Evolutionary conservation across 805 yeast genomes (phyloP), one percentile per base, ranked within the genome.

Genomic region (Zygoascus biomembranicola): DNA sequence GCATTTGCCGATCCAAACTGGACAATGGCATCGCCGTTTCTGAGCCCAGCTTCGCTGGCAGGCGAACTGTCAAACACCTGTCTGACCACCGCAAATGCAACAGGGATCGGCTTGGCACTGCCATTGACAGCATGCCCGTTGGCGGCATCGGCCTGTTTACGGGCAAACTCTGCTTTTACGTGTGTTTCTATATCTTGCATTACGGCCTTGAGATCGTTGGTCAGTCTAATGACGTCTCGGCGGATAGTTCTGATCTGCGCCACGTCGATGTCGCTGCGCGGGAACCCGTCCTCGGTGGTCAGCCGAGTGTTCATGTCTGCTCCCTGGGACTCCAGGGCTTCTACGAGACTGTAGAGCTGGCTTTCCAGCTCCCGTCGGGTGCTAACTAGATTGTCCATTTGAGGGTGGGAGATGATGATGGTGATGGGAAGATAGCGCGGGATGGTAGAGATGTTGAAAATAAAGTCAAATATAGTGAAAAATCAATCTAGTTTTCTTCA

Each of bases 261-360:
- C 4, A 92, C 85, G 62, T 92, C 95, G 28, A 92, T 76, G 63
- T 92, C 97, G 16, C 73, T 67, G 44, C 97, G 71, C 0, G 99
- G 99, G 61, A 79, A 92, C 19, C 97, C 97, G 63, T 92, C 96
- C 0, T 62, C 55, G 0, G 85, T 79, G 1, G 87, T 68, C 54
- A 92, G 67, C 0, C 81, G 73, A 1, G 90, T 82, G 23, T 76
- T 66, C 87, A 88, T 82, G 58, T 78, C 82, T 2, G 74, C 81
- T 11, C 73, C 69, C 57, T 80, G 79, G 13, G 58, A 61, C 11
- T 53, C 57, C 26, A 87, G 71, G 13, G 73, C 62, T 32, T 71
- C 77, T 56, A 76, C 73, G 45, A 81, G 63, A 5, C 59, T 61
- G 32, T 60, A 61, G 23, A 80, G 57, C 54, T 76, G 75, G 2